Evolutionary conservation across 129 eudicot species (phyloP), one percentile per base, ranked within the genome.

Genomic region (Lactuca sativa): DNA sequence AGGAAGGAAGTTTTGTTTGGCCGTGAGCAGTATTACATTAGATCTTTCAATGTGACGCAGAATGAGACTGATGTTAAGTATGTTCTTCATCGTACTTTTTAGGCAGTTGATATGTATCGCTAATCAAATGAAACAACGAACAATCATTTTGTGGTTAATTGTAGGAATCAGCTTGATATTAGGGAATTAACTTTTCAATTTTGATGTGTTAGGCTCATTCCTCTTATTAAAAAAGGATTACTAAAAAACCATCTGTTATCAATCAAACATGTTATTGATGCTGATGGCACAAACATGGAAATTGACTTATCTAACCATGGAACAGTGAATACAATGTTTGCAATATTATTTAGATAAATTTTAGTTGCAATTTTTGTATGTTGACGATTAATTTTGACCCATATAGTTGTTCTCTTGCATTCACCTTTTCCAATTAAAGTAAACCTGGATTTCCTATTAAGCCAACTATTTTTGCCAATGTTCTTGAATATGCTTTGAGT

Each of bases 371-470:
- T 9, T 13, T 37, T 59, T 33, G 2, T 49, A 30, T 14, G 6
- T 55, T 56, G 53, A 47, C 11, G 62, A 62, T 9, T 74, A 66
- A 40, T 54, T 30, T 32, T 32, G 21, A 36, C 17, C 10, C 33
- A 25, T 75, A 32, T 75, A 17, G 30, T 40, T 55, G 15, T 62
- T 40, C 21, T 56, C 21, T 79, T 40, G 33, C 31, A 72, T 30
- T 69, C 51, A 43, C 14, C 68, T 49, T 65, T 72, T 51, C 48
- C 9, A 57, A 34, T 75, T 77, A 66, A 66, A 93, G 98, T 87
- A 93, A 93, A 85, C 84, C 89, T 67, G 98, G 98, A 59, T 95
- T 93, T 72, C 98, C 98, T 62, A 93, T 93, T 88, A 93, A 93
- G 85, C 89, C 98, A 69, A 93, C 98, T 32, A 77, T 93, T 74